Conservation (phyloP, 345 rosid genomes). For the Hirschfeldia incana region DNA sequence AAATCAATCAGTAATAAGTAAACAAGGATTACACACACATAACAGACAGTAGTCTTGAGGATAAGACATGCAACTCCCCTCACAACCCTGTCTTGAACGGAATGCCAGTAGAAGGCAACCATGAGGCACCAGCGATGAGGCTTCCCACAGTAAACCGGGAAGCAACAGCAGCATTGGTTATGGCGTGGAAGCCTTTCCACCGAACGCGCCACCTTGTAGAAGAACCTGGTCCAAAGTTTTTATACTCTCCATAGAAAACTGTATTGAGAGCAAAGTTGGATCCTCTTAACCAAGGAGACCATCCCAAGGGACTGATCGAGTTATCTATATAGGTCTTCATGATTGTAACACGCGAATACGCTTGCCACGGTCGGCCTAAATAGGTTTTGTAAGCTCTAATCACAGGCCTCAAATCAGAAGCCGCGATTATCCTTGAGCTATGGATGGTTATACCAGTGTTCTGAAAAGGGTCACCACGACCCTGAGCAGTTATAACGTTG, state of each 20-base stretch:
- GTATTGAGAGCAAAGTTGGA: constrained; percentile 69
- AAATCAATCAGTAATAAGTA: constrained; percentile 4
- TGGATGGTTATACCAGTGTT: constrained; percentile 80
- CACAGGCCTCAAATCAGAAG: constrained; percentile 60
- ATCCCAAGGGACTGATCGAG: constrained; percentile 58
- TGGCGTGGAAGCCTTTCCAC: constrained; percentile 70
- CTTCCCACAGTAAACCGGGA: constrained; percentile 63
- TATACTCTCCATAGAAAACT: constrained; percentile 75
- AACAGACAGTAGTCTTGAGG: not conserved
- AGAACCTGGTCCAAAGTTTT: constrained; percentile 65
- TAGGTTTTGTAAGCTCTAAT: constrained; percentile 48
- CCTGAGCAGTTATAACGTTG: constrained; percentile 75
- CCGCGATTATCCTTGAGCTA: constrained; percentile 55
- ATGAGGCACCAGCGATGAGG: constrained; percentile 68
- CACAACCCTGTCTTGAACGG: constrained; percentile 66
- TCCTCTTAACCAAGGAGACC: constrained; percentile 64
- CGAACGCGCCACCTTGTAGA: constrained; percentile 62
- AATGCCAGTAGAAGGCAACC: constrained; percentile 74
- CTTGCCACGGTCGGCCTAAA: constrained; percentile 79
- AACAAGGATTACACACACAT: constrained; percentile 19
- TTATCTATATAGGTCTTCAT: constrained; percentile 50
- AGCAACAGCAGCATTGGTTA: constrained; percentile 59
- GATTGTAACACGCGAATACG: constrained; percentile 63
- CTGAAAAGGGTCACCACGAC: constrained; percentile 68
- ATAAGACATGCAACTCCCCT: constrained; percentile 5